Base-by-base conservation (phyloP, 2,329 filamentous ascomycete species). In the Penicillium fuscoglaucum region DNA sequence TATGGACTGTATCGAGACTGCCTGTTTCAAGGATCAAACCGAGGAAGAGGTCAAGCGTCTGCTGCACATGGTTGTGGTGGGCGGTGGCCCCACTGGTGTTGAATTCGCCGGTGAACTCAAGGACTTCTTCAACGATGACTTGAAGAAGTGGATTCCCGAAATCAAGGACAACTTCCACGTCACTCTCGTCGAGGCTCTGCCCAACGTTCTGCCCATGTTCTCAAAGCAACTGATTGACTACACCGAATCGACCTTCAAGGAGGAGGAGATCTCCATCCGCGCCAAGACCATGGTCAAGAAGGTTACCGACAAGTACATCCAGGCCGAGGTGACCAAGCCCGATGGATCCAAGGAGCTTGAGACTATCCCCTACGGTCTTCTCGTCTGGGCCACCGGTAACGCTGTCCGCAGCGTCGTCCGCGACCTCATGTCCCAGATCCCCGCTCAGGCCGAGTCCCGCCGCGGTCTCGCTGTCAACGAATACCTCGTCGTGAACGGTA, bases 211-310 rank as follows among this genome's bases (percentile, higher is more conserved):
- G 65, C 95, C 95, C 70, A 96, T 93, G 84, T 99, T 99, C 84
- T 96, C 91, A 76, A 98, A 98, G 85, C 92, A 96, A 79, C 84
- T 99, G 72, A 98, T 99, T 73, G 95, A 99, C 72, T 99, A 99
- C 84, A 99, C 95, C 68, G 95, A 99, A 81, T 93, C 93, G 79
- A 97, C 93, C 47, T 96, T 99, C 83, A 95, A 96, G 80, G 95
- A 99, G 82, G 95, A 99, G 80, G 93, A 92, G 74, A 99, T 99
- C 74, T 88, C 91, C 69, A 96, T 99, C 80, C 90, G 91, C 78
- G 96, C 95, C 70, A 98, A 98, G 86, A 98, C 95, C 66, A 96
- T 96, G 88, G 95, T 99, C 76, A 98, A 98, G 85, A 93, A 90
- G 62, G 95, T 99, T 60, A 96, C 91, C 33, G 89, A 95, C 70